These are phyloP conservation scores for Sesbania bispinosa DNA, from an alignment of 306 rosid species.

Conservation along the genomic window DNA sequence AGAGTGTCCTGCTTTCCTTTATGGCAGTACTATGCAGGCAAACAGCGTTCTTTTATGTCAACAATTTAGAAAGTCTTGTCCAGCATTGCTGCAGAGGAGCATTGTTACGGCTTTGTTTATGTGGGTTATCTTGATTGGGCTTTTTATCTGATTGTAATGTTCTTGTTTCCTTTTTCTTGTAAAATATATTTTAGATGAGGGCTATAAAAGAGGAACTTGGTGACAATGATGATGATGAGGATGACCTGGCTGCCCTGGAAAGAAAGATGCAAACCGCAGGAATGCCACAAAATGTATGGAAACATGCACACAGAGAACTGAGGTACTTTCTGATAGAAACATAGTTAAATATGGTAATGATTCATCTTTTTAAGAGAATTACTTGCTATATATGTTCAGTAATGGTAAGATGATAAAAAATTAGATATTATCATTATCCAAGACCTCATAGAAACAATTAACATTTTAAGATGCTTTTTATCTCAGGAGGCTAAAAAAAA, in stretches of 20 bases:
- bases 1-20: background rate
- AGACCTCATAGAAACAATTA: background rate
- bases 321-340: slow-evolving; percentile 50
- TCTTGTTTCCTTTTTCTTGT: slow-evolving; percentile 18
- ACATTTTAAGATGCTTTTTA: slow-evolving; percentile 12
- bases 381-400: background rate
- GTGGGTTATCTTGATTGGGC: background rate
- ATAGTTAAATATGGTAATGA: slow-evolving; percentile 5
- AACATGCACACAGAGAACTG: slow-evolving; percentile 94
- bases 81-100: background rate
- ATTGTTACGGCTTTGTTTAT: slow-evolving; percentile 12
- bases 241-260: slow-evolving; percentile 80
- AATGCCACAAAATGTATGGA: slow-evolving; percentile 96
- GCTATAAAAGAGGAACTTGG: slow-evolving; percentile 99
- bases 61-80: background rate
- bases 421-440: slow-evolving; percentile 17
- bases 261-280: slow-evolving; percentile 96
- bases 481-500: slow-evolving; percentile 95
- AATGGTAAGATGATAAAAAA: background rate
- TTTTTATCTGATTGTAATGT: slow-evolving; percentile 21
- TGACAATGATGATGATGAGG: slow-evolving; percentile 96
- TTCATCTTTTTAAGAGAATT: slow-evolving; percentile 7
- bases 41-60: slow-evolving; percentile 10
- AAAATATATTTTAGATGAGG: slow-evolving; percentile 72
- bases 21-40: background rate